A percentile compares a stretch with the other conserved stretches of the same genome.
phyloP scores from a whole-genome alignment of 495 filamentous ascomycete genomes.

The Cercophora scortea region DNA sequence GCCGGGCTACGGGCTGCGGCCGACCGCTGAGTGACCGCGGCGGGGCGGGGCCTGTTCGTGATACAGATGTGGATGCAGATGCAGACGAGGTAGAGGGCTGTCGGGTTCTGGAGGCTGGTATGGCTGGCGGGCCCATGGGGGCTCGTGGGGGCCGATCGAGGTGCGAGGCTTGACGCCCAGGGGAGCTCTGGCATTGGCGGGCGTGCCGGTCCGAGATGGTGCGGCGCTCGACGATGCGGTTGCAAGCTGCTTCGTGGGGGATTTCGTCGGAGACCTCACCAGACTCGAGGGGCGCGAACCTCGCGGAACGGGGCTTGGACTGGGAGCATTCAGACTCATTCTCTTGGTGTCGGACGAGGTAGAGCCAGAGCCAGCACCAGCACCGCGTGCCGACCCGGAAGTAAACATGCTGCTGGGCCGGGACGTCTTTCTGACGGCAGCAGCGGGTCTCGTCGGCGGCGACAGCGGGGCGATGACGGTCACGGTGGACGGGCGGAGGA shows the following conservation, averaged over 20 bases:
- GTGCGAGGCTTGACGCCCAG: conserved; percentile 45
- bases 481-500: conserved; percentile 61
- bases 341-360: conserved; percentile 39
- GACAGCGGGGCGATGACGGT: conserved; percentile 52
- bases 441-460: conserved; percentile 17
- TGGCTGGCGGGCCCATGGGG: conserved; percentile 60
- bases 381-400: conserved; percentile 18
- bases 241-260: conserved; percentile 67
- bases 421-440: conserved; percentile 21
- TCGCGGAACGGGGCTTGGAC: conserved; percentile 54
- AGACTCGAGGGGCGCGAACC: conserved; percentile 45
- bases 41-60: conserved; percentile 20
- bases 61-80: conserved; percentile 3
- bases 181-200: conserved; percentile 40
- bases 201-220: conserved; percentile 54
- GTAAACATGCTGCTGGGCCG: conserved; percentile 33
- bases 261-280: conserved; percentile 65
- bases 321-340: conserved; percentile 59
- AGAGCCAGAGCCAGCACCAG: conserved; percentile 23
- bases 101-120: conserved; percentile 23
- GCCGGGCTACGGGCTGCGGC: conserved; percentile 21
- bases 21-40: conserved; percentile 29
- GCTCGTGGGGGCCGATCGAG: conserved; percentile 42
- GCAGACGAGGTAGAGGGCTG: conserved; percentile 23
- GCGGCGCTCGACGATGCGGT: conserved; percentile 48